phyloP scores from a whole-genome alignment of 1,139 yeast species.

The Suhomyces wounanorum region DNA sequence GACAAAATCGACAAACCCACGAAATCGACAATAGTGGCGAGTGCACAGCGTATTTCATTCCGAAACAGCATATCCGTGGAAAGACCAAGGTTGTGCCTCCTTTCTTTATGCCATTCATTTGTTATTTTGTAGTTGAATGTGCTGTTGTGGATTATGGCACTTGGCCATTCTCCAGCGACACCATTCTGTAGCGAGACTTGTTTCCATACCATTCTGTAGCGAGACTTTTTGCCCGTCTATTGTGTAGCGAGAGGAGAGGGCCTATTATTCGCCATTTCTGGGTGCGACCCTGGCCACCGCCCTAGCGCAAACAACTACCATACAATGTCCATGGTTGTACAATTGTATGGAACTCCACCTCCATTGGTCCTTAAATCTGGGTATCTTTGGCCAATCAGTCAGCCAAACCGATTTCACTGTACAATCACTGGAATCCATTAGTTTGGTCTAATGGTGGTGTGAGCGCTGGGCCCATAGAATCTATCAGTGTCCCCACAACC shows the following conservation, averaged over 20 bases:
- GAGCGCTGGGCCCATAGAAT: not conserved
- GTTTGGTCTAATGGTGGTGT: not conserved
- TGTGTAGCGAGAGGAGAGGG: not conserved
- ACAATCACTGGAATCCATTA: not conserved
- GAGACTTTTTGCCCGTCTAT: not conserved
- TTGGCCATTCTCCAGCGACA: not conserved
- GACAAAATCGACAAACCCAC: too few relatives aligned
- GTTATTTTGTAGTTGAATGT: too few relatives aligned
- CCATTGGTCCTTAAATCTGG: too few relatives aligned
- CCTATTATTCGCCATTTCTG: not conserved
- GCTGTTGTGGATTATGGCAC: not conserved
- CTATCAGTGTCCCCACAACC: not conserved
- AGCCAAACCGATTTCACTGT: not conserved
- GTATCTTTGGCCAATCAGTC: not conserved
- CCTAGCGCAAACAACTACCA: too few relatives aligned
- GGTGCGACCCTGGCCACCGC: not conserved
- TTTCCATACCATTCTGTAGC: not conserved
- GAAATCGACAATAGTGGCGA: too few relatives aligned
- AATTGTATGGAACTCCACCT: too few relatives aligned
- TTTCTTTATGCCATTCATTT: not conserved
- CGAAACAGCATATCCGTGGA: not conserved
- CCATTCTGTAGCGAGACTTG: not conserved
- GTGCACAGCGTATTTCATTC: too few relatives aligned
- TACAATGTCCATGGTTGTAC: too few relatives aligned
- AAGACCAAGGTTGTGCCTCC: not conserved